Base-by-base conservation (phyloP, 148 eudicot genomes). In the Mesembryanthemum crystallinum region DNA sequence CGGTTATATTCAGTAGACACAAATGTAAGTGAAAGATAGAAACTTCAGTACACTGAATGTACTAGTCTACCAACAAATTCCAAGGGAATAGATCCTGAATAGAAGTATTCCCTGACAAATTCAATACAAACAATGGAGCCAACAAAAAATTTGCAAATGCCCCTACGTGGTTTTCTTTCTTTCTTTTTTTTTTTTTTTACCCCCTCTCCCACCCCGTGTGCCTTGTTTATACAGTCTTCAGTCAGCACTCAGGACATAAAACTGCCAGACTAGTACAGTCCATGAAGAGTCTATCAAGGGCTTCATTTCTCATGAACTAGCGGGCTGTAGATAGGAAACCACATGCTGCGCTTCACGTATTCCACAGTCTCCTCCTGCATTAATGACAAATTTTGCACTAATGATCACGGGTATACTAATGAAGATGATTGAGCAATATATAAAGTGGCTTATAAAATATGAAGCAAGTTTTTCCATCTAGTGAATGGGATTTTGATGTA, bases 321-420 rank as follows among this genome's bases (percentile, higher is more conserved):
- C 73, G 97, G 97, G 78, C 85, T 85, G 87, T 95, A 95, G 23
- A 89, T 27, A 35, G 97, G 99, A 77, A 81, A 92, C 99, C 99
- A 95, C 99, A 92, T 95, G 86, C 74, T 89, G 58, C 72, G 69
- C 73, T 83, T 92, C 35, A 95, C 94, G 79, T 89, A 86, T 68
- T 85, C 81, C 73, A 88, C 74, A 0, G 79, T 87, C 76, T 90
- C 92, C 55, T 87, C 96, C 97, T 95, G 97, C 88, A 85, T 69
- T 52, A 3, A 58, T 28, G 4, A 39, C 32, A 71, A 23, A 63
- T 52, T 14, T 60, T 9, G 27, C 3, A 20, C 61, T 77, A 39
- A 78, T 39, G 24, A 51, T 69, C 35, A 42, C 30, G 1, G 8
- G 42, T 25, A 10, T 54, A 54, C 27, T 1, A 59, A 24, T 27